Evolutionary conservation across 352 stramenopile genomes (phyloP).

Genomic region (Aphanomyces euteiches): DNA sequence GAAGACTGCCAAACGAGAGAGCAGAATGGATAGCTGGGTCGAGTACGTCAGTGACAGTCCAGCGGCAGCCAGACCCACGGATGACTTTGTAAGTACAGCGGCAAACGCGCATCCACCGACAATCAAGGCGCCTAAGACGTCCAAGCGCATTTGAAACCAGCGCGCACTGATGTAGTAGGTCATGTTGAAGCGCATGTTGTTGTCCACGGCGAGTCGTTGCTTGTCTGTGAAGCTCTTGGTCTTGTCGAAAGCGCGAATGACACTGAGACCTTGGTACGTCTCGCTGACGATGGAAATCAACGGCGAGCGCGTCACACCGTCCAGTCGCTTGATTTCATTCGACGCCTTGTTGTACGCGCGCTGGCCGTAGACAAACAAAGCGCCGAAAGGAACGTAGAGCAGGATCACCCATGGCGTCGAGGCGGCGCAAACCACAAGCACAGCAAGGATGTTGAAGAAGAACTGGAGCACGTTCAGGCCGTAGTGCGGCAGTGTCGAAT

Average conservation of each 20-base stretch:
- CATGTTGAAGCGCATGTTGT: slow-evolving; percentile 73
- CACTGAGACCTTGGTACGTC: slow-evolving; percentile 69
- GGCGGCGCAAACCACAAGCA: slow-evolving; percentile 3
- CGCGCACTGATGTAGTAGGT: slow-evolving; percentile 70
- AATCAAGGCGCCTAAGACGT: slow-evolving; percentile 40
- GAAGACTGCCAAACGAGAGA: slow-evolving; percentile 9
- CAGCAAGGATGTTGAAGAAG: not conserved
- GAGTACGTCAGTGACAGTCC: slow-evolving; percentile 18
- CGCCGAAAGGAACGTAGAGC: slow-evolving; percentile 6
- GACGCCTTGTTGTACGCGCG: slow-evolving; percentile 58
- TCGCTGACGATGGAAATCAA: slow-evolving; percentile 92
- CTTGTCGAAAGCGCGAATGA: slow-evolving; percentile 60
- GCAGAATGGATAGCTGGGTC: slow-evolving; percentile 9
- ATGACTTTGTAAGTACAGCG: slow-evolving; percentile 42
- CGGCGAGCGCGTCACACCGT: slow-evolving; percentile 64
- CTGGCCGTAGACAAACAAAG: slow-evolving; percentile 37
- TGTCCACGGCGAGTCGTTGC: slow-evolving; percentile 41
- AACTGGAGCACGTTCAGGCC: slow-evolving; percentile 5
- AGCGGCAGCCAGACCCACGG: slow-evolving; percentile 42
- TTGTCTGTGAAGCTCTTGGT: slow-evolving; percentile 26
- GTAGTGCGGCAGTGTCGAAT: slow-evolving; percentile 57
- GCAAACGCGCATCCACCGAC: slow-evolving; percentile 73
- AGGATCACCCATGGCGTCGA: slow-evolving; percentile 24
- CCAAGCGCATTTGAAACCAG: slow-evolving; percentile 69
- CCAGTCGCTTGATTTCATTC: slow-evolving; percentile 58